These are phyloP conservation scores for Phytophthora ohioensis DNA, from an alignment of 352 stramenopile species.

Conservation along the genomic window DNA sequence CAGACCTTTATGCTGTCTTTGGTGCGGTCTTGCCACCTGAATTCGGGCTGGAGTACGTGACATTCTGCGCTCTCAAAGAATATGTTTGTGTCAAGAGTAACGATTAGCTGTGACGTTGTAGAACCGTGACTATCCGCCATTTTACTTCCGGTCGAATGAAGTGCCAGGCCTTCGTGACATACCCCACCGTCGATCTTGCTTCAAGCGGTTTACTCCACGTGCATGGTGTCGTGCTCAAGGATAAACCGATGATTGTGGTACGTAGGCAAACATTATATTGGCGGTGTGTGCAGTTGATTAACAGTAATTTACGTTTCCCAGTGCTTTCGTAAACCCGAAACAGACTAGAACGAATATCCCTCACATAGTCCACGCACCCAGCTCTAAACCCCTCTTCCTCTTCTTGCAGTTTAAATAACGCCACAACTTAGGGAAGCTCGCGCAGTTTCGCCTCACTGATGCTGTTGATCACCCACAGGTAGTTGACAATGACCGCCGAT, in stretches of 20 bases:
- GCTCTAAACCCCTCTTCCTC: conserved; percentile 12
- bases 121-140: conserved; percentile 62
- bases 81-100: background rate
- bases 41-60: conserved; percentile 39
- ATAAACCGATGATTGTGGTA: conserved; percentile 87
- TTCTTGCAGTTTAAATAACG: conserved; percentile 37
- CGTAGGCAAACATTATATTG: conserved; percentile 24
- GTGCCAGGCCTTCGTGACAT: conserved; percentile 87
- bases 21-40: conserved; percentile 45
- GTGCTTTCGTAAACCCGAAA: conserved; percentile 45
- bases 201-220: conserved; percentile 55
- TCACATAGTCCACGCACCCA: conserved; percentile 3
- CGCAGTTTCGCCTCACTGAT: conserved; percentile 84
- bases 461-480: conserved; percentile 89
- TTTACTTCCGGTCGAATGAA: conserved; percentile 88
- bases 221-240: conserved; percentile 78
- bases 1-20: conserved; percentile 63
- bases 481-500: conserved; percentile 73
- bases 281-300: conserved; percentile 34
- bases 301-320: conserved; percentile 34
- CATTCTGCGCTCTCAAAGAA: background rate
- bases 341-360: conserved; percentile 25
- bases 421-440: conserved; percentile 38
- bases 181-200: conserved; percentile 59
- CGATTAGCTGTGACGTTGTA: conserved; percentile 19